Base-by-base conservation (phyloP, 2,329 filamentous ascomycete genomes). In the Neurospora sp. region DNA sequence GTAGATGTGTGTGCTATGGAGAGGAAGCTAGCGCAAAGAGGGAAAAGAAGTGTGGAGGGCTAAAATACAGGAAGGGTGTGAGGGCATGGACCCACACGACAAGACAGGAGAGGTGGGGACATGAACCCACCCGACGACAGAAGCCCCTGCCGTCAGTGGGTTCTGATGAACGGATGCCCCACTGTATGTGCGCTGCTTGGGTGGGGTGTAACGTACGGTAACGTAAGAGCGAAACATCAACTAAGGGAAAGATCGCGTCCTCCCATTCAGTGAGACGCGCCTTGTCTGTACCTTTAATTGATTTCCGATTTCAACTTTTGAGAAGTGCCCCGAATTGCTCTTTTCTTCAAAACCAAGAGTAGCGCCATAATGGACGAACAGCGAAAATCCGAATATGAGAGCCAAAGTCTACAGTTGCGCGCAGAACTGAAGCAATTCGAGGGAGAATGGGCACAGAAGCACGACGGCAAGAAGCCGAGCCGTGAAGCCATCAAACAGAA, bases 401-500 rank as follows among this genome's bases (percentile, higher is more conserved):
- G 75, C 10, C 82, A 84, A 75, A 84, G 84, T 12, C 82, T 83
- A 73, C 77, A 83, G 67, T 81, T 93, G n/a, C 86, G 90, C n/a
- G 80, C 83, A 43, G 88, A 92, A 72, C 81, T 95, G 66, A 95
- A 95, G 80, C 79, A 80, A 73, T 96, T 91, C 89, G 92, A 96
- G 77, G 87, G 83, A 73, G 81, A 86, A 6, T 95, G 92, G 82
- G 85, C 87, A 6, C 81, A 82, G 33, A 78, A 82, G 17, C 85
- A 94, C 76, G 82, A 81, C 39, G 91, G 91, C 67, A 85, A 84
- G 73, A 94, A 93, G 81, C 89, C 92, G 4, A 83, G 85, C 67
- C 86, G 91, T 70, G 86, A 88, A n/a, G 91, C 93, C 76, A 93
- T 95, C 82, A 93, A 92, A 80, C 84, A 85, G 68, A 88, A 92